A percentile compares a stretch with the other conserved stretches of the same genome.
Conservation (phyloP, 805 yeast species). For the Kluyveromyces aestuarii region DNA sequence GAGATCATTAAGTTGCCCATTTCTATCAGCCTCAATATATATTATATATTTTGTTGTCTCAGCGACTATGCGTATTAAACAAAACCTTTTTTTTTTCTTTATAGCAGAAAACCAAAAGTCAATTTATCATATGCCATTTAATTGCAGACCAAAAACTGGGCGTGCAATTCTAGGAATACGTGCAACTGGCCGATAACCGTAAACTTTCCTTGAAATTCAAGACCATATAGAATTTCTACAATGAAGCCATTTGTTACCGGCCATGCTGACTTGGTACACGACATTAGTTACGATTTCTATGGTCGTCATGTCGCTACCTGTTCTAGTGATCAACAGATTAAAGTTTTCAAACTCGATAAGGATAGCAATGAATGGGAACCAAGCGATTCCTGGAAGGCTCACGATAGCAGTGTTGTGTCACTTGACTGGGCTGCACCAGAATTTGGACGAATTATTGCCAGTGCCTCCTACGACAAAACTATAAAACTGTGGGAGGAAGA, state of each 20-base stretch:
- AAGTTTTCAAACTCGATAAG: constrained; percentile 71
- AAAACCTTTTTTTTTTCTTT: not conserved
- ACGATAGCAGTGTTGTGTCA: constrained; percentile 76
- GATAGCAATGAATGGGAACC: constrained; percentile 68
- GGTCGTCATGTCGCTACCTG: constrained; percentile 91
- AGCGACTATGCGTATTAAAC: not conserved
- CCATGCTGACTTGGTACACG: constrained; percentile 89
- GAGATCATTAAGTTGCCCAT: not conserved
- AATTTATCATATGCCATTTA: not conserved
- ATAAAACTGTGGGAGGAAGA: constrained; percentile 88
- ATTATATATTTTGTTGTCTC: too few species aligned
- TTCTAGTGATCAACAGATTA: constrained; percentile 88
- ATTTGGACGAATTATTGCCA: constrained; percentile 76
- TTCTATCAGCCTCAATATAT: not conserved
- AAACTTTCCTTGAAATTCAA: not conserved
- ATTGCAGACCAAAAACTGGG: not conserved
- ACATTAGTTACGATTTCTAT: constrained; percentile 84
- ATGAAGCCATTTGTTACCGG: constrained; percentile 78
- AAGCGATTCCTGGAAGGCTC: constrained; percentile 92
- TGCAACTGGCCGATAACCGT: not conserved
- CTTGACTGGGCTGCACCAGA: constrained; percentile 94
- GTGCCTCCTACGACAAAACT: constrained; percentile 85
- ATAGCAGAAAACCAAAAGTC: not conserved
- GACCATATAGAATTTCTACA: constrained; percentile 3
- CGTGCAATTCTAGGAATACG: too few species aligned